These are phyloP conservation scores for Suhomyces emberorum DNA, from an alignment of 805 yeast genomes.

Conservation along the genomic window DNA sequence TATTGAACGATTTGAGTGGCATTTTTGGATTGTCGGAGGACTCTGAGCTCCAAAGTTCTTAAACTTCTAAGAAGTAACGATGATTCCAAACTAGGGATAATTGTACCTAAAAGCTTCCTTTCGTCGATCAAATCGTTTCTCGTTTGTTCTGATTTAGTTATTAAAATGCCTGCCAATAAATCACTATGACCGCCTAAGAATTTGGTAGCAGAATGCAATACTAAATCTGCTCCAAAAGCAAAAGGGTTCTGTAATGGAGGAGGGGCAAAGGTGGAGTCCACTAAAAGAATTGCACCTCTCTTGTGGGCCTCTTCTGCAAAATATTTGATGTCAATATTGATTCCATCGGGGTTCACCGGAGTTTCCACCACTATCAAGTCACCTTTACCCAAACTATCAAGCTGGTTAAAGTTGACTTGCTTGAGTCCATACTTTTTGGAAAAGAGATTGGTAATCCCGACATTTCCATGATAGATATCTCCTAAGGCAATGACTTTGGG, in stretches of 20 bases:
- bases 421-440: slow-evolving; percentile 58
- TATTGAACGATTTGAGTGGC: slow-evolving; percentile 61
- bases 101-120: slow-evolving; percentile 72
- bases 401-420: slow-evolving; percentile 40
- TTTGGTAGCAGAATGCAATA: slow-evolving; percentile 92
- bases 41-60: slow-evolving; percentile 75
- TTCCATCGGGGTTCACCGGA: slow-evolving; percentile 84
- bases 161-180: slow-evolving; percentile 74
- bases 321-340: slow-evolving; percentile 55
- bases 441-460: slow-evolving; percentile 62
- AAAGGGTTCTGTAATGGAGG: slow-evolving; percentile 85
- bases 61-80: slow-evolving; percentile 73
- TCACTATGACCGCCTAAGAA: slow-evolving; percentile 97
- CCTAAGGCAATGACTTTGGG: slow-evolving; percentile 77
- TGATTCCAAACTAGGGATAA: slow-evolving; percentile 73
- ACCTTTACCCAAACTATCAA: slow-evolving; percentile 54
- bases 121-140: slow-evolving; percentile 53
- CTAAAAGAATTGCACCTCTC: slow-evolving; percentile 67
- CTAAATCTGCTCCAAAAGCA: slow-evolving; percentile 77
- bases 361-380: slow-evolving; percentile 84
- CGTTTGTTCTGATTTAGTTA: slow-evolving; percentile 53
- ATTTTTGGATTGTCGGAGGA: slow-evolving; percentile 59
- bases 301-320: slow-evolving; percentile 72
- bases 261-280: slow-evolving; percentile 92
- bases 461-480: slow-evolving; percentile 83